Conservation (phyloP, 2,329 filamentous ascomycete species). For the Sarocladium kiliense region DNA sequence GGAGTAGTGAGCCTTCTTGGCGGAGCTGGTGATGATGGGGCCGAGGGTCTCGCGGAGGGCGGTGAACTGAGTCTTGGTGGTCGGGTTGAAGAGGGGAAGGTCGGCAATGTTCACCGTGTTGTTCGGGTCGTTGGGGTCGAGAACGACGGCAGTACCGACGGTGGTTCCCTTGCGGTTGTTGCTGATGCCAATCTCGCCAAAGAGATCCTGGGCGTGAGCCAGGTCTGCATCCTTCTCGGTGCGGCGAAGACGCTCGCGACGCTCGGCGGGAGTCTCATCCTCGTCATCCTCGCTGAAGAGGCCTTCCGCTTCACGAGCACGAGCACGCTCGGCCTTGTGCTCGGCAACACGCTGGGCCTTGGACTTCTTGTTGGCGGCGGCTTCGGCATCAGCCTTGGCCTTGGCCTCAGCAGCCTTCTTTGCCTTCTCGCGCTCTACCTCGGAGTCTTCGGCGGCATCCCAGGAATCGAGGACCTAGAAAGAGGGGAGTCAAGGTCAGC, state of each 20-base stretch:
- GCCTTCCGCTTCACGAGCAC: conserved; percentile 45
- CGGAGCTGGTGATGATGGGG: conserved; percentile 68
- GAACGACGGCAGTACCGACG: conserved; percentile 59
- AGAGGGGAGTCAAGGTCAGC: not conserved
- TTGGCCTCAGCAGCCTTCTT: conserved; percentile 82
- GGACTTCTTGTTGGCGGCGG: conserved; percentile 84
- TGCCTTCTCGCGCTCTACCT: conserved; percentile 92
- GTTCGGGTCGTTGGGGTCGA: conserved; percentile 67
- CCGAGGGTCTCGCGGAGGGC: conserved; percentile 71
- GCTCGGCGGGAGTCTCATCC: conserved; percentile 68
- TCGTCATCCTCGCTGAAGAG: conserved; percentile 57
- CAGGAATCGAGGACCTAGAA: conserved; percentile 84
- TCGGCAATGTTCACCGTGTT: conserved; percentile 75
- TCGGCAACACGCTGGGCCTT: conserved; percentile 84
- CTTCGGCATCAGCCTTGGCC: conserved; percentile 83
- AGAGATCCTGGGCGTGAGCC: conserved; percentile 84
- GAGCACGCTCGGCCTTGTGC: conserved; percentile 57
- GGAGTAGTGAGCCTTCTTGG: conserved; percentile 85
- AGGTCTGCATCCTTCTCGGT: conserved; percentile 87
- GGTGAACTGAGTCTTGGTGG: conserved; percentile 81
- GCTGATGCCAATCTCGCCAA: conserved; percentile 67
- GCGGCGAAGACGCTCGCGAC: conserved; percentile 67
- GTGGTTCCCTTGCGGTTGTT: conserved; percentile 63
- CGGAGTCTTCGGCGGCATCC: conserved; percentile 95
- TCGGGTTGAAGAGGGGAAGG: conserved; percentile 83